A percentile compares a stretch with the other conserved stretches of the same genome.
phyloP scores from a whole-genome alignment of 2,329 filamentous ascomycete genomes.

The Plectosphaerella cucumerina region DNA sequence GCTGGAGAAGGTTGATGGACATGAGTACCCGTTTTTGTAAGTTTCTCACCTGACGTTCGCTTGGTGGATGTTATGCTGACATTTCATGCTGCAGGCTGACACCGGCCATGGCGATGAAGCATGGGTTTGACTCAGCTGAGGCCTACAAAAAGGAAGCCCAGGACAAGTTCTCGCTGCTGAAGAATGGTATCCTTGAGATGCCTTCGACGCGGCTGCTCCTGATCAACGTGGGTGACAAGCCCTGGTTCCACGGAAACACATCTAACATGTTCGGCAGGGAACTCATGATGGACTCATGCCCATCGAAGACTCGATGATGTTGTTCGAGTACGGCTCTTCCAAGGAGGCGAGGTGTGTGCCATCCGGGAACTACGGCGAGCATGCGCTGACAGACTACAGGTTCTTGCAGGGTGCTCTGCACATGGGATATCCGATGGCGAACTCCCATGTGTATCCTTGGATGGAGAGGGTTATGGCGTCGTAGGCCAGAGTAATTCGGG shows the following conservation, averaged over 20 bases:
- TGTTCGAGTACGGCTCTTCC: constrained; percentile 60
- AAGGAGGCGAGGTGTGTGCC: constrained; percentile 51
- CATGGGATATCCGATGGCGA: constrained; percentile 64
- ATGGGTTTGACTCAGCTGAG: constrained; percentile 54
- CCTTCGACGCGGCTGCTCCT: constrained; percentile 54
- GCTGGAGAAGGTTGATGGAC: constrained; percentile 57
- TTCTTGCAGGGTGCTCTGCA: constrained; percentile 59
- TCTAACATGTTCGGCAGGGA: constrained; percentile 35
- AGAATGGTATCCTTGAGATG: constrained; percentile 52
- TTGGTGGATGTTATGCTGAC: constrained; percentile 2
- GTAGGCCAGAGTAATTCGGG: neutral
- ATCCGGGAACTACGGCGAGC: neutral
- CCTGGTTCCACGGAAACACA: neutral
- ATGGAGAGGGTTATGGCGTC: constrained; percentile 51
- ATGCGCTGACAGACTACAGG: constrained; percentile 2
- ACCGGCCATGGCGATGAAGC: constrained; percentile 56
- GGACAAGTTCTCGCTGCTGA: constrained; percentile 59
- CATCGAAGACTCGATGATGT: constrained; percentile 61
- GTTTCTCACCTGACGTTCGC: constrained; percentile 11
- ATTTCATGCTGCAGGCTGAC: constrained; percentile 36
- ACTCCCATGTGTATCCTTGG: constrained; percentile 55
- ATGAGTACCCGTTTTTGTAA: constrained; percentile 61
- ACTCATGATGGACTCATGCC: constrained; percentile 62
- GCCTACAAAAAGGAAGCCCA: constrained; percentile 51
- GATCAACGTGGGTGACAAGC: constrained; percentile 45